Percentiles rank a stretch among this genome's conserved stretches.
phyloP scores from a whole-genome alignment of 768 basidiomycete genomes.

The Lactifluus piperatus region DNA sequence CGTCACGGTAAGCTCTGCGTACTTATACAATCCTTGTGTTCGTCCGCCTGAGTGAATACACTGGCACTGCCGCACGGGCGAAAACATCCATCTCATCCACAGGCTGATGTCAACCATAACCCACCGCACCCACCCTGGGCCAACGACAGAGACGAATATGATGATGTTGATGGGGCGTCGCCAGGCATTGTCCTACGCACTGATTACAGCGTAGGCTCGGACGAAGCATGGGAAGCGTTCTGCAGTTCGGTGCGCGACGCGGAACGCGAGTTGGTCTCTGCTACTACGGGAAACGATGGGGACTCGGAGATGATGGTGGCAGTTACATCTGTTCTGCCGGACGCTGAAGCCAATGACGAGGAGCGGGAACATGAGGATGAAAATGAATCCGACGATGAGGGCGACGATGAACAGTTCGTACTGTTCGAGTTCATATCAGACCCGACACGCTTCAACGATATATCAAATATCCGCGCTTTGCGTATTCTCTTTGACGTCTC shows the following conservation, averaged over 20 bases:
- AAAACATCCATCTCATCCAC: not conserved
- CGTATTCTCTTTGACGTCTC: conserved; percentile 67
- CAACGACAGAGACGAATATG: conserved; percentile 45
- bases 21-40: not conserved
- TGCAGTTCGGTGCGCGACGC: conserved; percentile 38
- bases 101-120: not conserved
- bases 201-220: conserved; percentile 48
- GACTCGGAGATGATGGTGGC: conserved; percentile 11
- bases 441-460: conserved; percentile 34
- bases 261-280: conserved; percentile 45
- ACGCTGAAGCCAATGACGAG: not conserved
- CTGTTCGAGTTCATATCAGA: conserved; percentile 49
- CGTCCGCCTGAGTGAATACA: not conserved
- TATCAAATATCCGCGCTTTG: conserved; percentile 59
- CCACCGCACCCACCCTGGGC: conserved; percentile 30
- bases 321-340: not conserved
- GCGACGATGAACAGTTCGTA: conserved; percentile 25
- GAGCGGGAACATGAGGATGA: no score
- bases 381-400: conserved; percentile 12
- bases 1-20: not conserved
- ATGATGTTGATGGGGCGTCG: conserved; percentile 36
- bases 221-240: conserved; percentile 57
- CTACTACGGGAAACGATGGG: conserved; percentile 14
- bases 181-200: conserved; percentile 63
- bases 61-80: not conserved